A percentile compares a stretch with the other conserved stretches of the same genome.
These are phyloP conservation scores for Hypoxylon sp. DNA, from an alignment of 2,329 filamentous ascomycete genomes.

Conservation along the genomic window DNA sequence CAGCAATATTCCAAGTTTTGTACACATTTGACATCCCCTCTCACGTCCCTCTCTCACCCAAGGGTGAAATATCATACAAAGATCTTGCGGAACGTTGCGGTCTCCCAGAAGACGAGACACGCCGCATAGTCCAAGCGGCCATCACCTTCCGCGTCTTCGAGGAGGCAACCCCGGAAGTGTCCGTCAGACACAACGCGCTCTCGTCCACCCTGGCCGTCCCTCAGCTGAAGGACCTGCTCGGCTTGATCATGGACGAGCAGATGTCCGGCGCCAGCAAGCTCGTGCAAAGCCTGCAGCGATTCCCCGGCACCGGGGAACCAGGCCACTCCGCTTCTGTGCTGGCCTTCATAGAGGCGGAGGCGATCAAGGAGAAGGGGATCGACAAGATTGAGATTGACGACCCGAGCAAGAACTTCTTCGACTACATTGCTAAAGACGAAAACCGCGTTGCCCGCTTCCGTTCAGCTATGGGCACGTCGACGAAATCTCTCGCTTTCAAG, in stretches of 20 bases:
- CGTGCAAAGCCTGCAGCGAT: constrained; percentile 43
- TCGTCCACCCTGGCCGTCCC: constrained; percentile 38
- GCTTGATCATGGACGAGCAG: constrained; percentile 43
- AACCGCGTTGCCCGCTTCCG: constrained; percentile 44
- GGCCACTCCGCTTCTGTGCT: constrained; percentile 45
- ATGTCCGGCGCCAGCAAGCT: constrained; percentile 31
- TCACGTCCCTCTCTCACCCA: constrained; percentile 39
- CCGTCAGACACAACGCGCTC: constrained; percentile 46
- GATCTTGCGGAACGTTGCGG: constrained; percentile 38
- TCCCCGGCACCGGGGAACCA: constrained; percentile 46
- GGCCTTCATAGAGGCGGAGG: constrained; percentile 27
- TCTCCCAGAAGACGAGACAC: constrained; percentile 43
- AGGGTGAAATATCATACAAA: constrained; percentile 34
- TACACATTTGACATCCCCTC: constrained; percentile 45
- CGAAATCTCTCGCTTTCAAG: constrained; percentile 38
- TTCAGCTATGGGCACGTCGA: constrained; percentile 45
- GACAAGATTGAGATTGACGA: constrained; percentile 28
- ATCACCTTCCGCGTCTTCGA: constrained; percentile 47
- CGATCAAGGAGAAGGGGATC: constrained; percentile 19
- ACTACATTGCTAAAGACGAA: constrained; percentile 44
- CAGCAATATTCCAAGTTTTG: constrained; percentile 41
- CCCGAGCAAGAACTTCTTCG: constrained; percentile 45
- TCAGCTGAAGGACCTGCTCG: constrained; percentile 38
- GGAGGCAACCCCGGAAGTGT: constrained; percentile 41
- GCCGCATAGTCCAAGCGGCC: constrained; percentile 46